Conservation (phyloP, 148 eudicot genomes). For the Cornus controversa region DNA sequence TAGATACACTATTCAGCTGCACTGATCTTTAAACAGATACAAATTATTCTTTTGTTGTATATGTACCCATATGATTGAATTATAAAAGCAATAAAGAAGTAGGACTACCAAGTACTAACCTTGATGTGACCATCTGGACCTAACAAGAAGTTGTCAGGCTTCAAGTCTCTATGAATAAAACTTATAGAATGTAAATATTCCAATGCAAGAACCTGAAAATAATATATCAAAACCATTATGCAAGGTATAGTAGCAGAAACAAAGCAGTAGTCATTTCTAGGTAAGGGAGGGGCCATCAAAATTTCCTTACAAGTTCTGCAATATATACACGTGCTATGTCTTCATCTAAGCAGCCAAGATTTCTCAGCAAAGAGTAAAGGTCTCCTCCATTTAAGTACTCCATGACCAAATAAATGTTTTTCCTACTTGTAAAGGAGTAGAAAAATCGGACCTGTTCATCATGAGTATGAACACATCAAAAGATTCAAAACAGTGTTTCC, state of each 20-base stretch:
- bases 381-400: slow-evolving; percentile 98
- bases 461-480: slow-evolving; percentile 26
- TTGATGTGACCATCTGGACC: slow-evolving; percentile 99
- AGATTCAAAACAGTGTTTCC: slow-evolving; percentile 15
- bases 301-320: slow-evolving; percentile 85
- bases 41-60: too few relatives aligned
- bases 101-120: slow-evolving; percentile 46
- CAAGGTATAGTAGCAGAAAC: slow-evolving; percentile 8
- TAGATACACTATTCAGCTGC: too few relatives aligned
- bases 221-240: slow-evolving; percentile 5
- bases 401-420: slow-evolving; percentile 97
- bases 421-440: slow-evolving; percentile 97
- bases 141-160: slow-evolving; percentile 93
- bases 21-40: too few relatives aligned
- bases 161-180: slow-evolving; percentile 90
- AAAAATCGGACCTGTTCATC: slow-evolving; percentile 90
- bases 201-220: slow-evolving; percentile 92
- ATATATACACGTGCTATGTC: slow-evolving; percentile 95
- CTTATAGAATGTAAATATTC: slow-evolving; percentile 88
- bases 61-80: too few relatives aligned
- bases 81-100: neutral
- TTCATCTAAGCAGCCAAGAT: slow-evolving; percentile 95
- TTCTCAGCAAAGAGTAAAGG: slow-evolving; percentile 83
- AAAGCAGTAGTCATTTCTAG: slow-evolving; percentile 12
- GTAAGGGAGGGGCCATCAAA: neutral